Conservation (phyloP, 257 asterid genomes). For the Solanum chiquidenum region DNA sequence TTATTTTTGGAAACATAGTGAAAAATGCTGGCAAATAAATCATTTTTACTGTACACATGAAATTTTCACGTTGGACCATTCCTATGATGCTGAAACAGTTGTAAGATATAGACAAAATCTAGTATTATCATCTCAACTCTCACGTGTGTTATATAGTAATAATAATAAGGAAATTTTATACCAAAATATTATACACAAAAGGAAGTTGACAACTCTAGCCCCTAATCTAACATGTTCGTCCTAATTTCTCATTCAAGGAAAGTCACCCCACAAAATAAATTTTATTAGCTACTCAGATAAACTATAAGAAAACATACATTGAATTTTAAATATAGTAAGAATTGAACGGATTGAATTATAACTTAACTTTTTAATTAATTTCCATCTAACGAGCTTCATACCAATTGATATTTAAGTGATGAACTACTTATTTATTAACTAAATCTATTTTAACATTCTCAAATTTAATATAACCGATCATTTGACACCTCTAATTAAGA, state of each 20-base stretch:
- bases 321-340: too few species aligned
- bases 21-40: not conserved
- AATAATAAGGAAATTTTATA: not conserved
- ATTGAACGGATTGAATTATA: too few species aligned
- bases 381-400: not conserved
- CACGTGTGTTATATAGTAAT: not conserved
- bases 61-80: too few species aligned
- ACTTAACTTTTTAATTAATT: too few species aligned
- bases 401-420: too few species aligned
- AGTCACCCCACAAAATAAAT: not conserved
- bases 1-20: not conserved
- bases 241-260: not conserved
- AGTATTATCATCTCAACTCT: not conserved
- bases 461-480: not conserved
- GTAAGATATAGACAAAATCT: not conserved
- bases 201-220: not conserved
- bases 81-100: not conserved
- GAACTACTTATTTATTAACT: too few species aligned
- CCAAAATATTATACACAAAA: not conserved
- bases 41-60: not conserved
- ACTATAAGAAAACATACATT: not conserved
- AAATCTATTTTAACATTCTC: not conserved
- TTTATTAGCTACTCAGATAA: not conserved
- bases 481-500: not conserved
- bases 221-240: not conserved